Percentiles rank a stretch among this genome's conserved stretches.
These are phyloP conservation scores for Exserohilum turcica DNA, from an alignment of 2,329 filamentous ascomycete genomes.

Conservation along the genomic window DNA sequence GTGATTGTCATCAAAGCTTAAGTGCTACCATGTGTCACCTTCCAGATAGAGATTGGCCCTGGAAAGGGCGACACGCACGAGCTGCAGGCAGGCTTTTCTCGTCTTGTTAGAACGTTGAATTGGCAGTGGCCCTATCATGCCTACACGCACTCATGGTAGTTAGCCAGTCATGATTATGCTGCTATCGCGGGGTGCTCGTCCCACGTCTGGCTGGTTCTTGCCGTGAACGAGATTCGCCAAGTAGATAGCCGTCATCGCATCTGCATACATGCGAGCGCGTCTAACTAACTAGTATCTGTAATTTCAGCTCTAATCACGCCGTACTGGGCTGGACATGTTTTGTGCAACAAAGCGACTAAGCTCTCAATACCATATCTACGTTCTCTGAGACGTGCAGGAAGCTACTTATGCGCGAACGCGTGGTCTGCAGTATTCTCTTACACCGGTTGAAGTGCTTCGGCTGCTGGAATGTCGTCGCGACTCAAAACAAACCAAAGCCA, in stretches of 20 bases:
- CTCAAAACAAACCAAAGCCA: neutral
- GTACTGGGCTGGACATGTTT: neutral
- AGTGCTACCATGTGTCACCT: too few relatives aligned
- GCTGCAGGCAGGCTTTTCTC: neutral
- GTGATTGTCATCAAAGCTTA: neutral
- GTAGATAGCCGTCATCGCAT: neutral
- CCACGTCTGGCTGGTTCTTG: neutral
- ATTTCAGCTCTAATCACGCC: neutral
- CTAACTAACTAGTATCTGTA: too few relatives aligned
- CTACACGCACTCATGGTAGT: neutral
- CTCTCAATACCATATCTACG: neutral
- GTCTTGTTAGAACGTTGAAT: neutral
- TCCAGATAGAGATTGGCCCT: conserved; percentile 2
- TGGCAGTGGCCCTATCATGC: neutral
- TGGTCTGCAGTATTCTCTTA: neutral
- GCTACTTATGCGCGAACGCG: neutral
- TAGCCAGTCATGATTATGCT: neutral
- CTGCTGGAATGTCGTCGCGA: neutral
- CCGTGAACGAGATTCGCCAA: neutral
- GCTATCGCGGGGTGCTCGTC: neutral
- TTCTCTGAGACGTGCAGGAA: neutral
- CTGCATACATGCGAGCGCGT: too few relatives aligned
- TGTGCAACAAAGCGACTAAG: neutral
- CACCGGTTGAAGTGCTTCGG: neutral
- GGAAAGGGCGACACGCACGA: neutral